Conservation (phyloP, 2,329 filamentous ascomycete genomes). For the Mollisia scopiformis region DNA sequence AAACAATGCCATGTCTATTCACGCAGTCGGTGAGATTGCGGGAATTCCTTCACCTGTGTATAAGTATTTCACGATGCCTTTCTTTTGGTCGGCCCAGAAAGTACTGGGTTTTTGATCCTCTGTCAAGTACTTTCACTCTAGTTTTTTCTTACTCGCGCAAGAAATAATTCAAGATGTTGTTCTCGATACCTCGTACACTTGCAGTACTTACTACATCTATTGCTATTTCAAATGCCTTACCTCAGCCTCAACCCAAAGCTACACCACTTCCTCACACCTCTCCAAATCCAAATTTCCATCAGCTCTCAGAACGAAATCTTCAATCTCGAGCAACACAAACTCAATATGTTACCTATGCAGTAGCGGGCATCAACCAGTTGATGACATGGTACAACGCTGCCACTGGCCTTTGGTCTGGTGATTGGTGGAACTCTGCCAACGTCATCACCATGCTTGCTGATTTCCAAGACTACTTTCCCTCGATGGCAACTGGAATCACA, state of each 20-base stretch:
- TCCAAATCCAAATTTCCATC: slow-evolving; percentile 7
- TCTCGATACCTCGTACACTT: slow-evolving; percentile 2
- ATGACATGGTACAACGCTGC: slow-evolving; percentile 62
- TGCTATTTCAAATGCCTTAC: slow-evolving; percentile 13
- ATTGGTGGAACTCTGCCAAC: slow-evolving; percentile 77
- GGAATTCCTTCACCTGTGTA: background rate
- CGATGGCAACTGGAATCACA: slow-evolving; percentile 18
- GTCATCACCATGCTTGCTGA: slow-evolving; percentile 66
- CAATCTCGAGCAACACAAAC: slow-evolving; percentile 9
- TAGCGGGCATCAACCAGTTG: slow-evolving; percentile 46
- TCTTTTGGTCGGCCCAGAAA: background rate
- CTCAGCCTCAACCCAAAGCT: slow-evolving; percentile 4
- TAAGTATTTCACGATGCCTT: slow-evolving; percentile 7
- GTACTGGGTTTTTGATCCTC: slow-evolving; percentile 4
- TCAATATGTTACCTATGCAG: slow-evolving; percentile 30
- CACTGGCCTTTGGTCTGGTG: slow-evolving; percentile 64
- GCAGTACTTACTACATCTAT: slow-evolving; percentile 12
- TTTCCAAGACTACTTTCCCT: slow-evolving; percentile 37
- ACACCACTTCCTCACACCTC: slow-evolving; percentile 11
- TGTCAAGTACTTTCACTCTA: background rate
- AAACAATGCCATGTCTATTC: slow-evolving; percentile 11
- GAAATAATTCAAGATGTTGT: slow-evolving; percentile 15
- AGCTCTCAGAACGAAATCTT: slow-evolving; percentile 2
- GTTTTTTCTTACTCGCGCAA: background rate
- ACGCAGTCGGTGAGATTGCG: background rate